Evolutionary conservation across 2,329 filamentous ascomycete genomes (phyloP).

Genomic region (Colletotrichum navitas): DNA sequence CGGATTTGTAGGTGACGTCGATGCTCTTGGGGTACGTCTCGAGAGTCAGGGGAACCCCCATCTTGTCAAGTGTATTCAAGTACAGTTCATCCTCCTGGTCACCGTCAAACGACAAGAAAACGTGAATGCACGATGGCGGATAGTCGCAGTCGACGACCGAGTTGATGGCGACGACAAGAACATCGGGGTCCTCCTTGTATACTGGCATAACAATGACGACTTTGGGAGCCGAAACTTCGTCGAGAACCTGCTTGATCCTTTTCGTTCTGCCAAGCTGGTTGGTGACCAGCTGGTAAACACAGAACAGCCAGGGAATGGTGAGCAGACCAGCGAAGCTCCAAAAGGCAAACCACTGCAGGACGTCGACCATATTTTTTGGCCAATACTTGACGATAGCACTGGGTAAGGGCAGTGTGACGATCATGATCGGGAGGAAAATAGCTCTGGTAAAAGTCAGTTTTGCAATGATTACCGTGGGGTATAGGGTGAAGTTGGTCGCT

Average conservation of each 20-base stretch:
- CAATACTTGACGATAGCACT: conserved; percentile 78
- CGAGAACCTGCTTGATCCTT: conserved; percentile 84
- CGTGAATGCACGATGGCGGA: conserved; percentile 89
- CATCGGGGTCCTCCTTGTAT: conserved; percentile 89
- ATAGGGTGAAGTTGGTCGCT: background rate
- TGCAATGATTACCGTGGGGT: background rate
- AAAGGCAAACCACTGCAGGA: conserved; percentile 95
- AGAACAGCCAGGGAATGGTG: conserved; percentile 91
- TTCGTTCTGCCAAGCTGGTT: conserved; percentile 86
- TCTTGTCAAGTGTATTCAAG: conserved; percentile 84
- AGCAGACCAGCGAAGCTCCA: conserved; percentile 90
- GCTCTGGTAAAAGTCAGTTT: conserved; percentile 56
- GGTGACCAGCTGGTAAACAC: conserved; percentile 90
- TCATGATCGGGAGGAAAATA: conserved; percentile 93
- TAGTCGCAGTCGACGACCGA: conserved; percentile 96
- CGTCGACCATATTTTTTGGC: conserved; percentile 74
- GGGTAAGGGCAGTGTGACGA: conserved; percentile 90
- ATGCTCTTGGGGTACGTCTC: conserved; percentile 89
- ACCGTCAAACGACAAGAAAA: conserved; percentile 96
- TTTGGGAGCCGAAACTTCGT: conserved; percentile 89
- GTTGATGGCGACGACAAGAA: conserved; percentile 87
- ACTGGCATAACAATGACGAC: conserved; percentile 97
- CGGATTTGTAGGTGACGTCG: conserved; percentile 85
- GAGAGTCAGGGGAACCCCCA: conserved; percentile 83
- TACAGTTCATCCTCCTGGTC: conserved; percentile 91